A percentile compares a stretch with the other conserved stretches of the same genome.
Evolutionary conservation across 2,329 filamentous ascomycete species (phyloP).

Genomic region (Dendryphion nanum): DNA sequence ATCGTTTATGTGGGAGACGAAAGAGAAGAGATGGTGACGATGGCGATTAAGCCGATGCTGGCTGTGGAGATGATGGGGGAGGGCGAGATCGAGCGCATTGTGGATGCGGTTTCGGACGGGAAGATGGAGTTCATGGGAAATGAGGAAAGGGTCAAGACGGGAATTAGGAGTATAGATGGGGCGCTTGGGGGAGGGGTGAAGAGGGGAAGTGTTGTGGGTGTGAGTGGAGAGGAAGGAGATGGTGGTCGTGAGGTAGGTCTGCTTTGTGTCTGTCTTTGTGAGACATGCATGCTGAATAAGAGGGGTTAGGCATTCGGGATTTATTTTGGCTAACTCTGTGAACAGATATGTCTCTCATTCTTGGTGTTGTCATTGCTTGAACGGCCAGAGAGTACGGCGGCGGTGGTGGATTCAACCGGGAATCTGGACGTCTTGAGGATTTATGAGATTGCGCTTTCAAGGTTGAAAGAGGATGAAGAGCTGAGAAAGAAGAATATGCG

Average conservation of each 20-base stretch:
- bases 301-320: no score
- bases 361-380: slow-evolving; percentile 41
- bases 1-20: no score
- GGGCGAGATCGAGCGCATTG: slow-evolving; percentile 15
- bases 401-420: slow-evolving; percentile 48
- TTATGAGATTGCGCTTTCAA: slow-evolving; percentile 27
- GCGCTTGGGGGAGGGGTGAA: slow-evolving; percentile 39
- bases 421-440: slow-evolving; percentile 46
- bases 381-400: slow-evolving; percentile 25
- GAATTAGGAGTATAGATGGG: slow-evolving; percentile 31
- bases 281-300: no score
- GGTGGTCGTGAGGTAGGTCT: slow-evolving; percentile 15
- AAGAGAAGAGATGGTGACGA: no score
- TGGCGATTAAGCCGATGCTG: no score
- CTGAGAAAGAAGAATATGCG: slow-evolving; percentile 1
- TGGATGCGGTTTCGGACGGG: slow-evolving; percentile 6
- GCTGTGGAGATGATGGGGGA: slow-evolving; percentile 15
- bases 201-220: slow-evolving; percentile 33
- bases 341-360: slow-evolving; percentile 35
- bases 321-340: no score
- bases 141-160: not conserved
- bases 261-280: no score
- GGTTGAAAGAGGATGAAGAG: slow-evolving; percentile 12
- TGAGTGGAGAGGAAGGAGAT: slow-evolving; percentile 32
- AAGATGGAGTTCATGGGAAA: slow-evolving; percentile 1